Evolutionary conservation across 164 flowering plant species (phyloP).

Genomic region (Vitis riparia): DNA sequence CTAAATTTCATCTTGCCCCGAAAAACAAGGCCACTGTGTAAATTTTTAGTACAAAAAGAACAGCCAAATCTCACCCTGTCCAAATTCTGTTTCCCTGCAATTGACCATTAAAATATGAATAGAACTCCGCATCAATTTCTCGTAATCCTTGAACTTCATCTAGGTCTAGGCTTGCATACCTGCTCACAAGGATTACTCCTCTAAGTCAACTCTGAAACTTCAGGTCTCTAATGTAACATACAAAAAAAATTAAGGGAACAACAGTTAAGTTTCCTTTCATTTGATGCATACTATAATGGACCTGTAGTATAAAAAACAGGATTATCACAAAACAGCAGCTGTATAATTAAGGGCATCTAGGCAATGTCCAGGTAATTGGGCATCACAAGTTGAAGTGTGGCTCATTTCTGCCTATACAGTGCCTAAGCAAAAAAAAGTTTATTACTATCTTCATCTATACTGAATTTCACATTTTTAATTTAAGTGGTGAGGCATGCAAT

Average conservation of each 20-base stretch:
- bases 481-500: background rate
- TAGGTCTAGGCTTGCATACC: slow-evolving; percentile 53
- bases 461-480: background rate
- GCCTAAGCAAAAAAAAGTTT: background rate
- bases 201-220: background rate
- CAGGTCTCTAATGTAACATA: background rate
- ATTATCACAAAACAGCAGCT: background rate
- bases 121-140: slow-evolving; percentile 56
- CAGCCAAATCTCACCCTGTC: slow-evolving; percentile 64
- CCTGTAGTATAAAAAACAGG: background rate
- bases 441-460: background rate
- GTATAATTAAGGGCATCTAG: background rate
- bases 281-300: background rate
- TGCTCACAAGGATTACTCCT: slow-evolving; percentile 15
- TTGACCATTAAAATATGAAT: slow-evolving; percentile 75
- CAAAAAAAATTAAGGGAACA: background rate
- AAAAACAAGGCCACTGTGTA: background rate
- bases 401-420: background rate
- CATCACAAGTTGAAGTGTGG: background rate
- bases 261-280: too few species aligned
- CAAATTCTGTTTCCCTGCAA: slow-evolving; percentile 68
- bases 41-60: background rate
- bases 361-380: background rate
- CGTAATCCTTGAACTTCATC: slow-evolving; percentile 58
- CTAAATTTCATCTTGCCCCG: too few species aligned